A percentile compares a stretch with the other conserved stretches of the same genome.
Evolutionary conservation across 768 basidiomycete species (phyloP).

Genomic region (Serendipita sp.): DNA sequence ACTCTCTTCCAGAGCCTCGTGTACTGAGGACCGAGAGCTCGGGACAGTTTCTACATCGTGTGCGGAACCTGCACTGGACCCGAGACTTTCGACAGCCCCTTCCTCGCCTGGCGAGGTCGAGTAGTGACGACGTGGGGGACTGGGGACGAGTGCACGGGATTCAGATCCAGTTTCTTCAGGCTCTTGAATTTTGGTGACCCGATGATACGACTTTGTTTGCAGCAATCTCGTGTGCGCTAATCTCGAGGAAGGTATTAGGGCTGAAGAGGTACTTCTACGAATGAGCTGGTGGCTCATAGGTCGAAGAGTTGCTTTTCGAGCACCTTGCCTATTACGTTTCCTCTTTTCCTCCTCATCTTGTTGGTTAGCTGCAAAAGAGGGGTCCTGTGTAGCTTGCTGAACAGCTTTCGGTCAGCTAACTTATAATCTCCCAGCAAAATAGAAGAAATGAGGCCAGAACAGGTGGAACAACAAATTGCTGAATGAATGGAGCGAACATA

Average conservation of each 20-base stretch:
- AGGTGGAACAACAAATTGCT: too few species aligned
- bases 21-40: background rate
- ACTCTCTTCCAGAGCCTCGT: background rate
- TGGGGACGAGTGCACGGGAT: background rate
- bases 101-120: background rate
- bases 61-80: background rate
- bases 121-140: background rate
- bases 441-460: too few species aligned
- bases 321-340: constrained; percentile 15
- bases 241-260: background rate
- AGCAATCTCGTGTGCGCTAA: background rate
- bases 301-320: background rate
- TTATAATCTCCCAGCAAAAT: too few species aligned
- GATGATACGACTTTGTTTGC: background rate
- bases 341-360: constrained; percentile 39
- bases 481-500: background rate
- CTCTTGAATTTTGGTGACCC: background rate
- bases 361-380: constrained; percentile 42
- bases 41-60: background rate
- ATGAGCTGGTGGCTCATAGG: constrained; percentile 1
- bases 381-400: constrained; percentile 59
- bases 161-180: background rate
- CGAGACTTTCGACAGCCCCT: background rate
- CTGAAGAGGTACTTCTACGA: background rate
- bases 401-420: too few species aligned